Percentiles rank a stretch among this genome's conserved stretches.
These are phyloP conservation scores for Neurospora pannonica DNA, from an alignment of 495 filamentous ascomycete genomes.

Conservation along the genomic window DNA sequence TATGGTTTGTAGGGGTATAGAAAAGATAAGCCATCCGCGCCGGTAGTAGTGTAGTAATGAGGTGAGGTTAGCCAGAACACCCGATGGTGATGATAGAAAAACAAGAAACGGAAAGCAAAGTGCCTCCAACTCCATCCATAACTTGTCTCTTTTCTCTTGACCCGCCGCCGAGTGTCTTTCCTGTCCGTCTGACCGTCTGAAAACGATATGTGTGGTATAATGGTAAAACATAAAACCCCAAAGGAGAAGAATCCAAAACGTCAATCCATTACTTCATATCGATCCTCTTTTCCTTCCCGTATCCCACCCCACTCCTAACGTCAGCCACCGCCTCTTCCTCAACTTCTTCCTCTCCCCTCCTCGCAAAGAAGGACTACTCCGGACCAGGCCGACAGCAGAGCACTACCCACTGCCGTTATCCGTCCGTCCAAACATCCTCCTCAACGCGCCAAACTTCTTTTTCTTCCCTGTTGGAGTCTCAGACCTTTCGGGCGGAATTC, in stretches of 20 bases:
- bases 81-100: neutral
- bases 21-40: neutral
- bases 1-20: neutral
- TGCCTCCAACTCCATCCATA: neutral
- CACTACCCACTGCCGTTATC: slow-evolving; percentile 8
- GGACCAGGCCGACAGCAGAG: neutral
- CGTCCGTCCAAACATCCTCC: slow-evolving; percentile 44
- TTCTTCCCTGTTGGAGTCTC: slow-evolving; percentile 36
- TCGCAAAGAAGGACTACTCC: neutral
- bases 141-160: neutral
- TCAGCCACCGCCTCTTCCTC: neutral
- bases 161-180: neutral
- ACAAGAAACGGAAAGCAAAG: neutral
- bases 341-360: neutral
- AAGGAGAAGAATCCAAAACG: neutral
- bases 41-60: neutral
- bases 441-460: slow-evolving; percentile 49
- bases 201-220: neutral
- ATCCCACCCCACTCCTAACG: neutral
- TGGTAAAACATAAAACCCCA: neutral
- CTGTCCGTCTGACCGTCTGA: neutral
- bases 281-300: neutral
- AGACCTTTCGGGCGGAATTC: slow-evolving; percentile 16
- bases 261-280: neutral
- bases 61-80: neutral